phyloP scores from a whole-genome alignment of 2,329 filamentous ascomycete genomes.

The Lasiodiplodia sp. region DNA sequence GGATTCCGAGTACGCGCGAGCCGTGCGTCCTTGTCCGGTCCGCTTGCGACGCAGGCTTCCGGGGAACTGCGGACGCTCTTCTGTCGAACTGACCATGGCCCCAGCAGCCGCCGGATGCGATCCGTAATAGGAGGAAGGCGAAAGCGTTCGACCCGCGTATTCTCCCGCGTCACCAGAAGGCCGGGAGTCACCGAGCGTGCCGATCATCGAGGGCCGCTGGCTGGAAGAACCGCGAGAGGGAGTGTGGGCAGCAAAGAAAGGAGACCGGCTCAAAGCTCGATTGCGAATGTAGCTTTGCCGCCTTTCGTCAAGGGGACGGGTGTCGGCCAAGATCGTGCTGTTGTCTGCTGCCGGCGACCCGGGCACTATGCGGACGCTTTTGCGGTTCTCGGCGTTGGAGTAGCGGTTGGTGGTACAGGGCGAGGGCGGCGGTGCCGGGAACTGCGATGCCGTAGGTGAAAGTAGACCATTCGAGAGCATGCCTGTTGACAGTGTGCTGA shows the following conservation, averaged over 20 bases:
- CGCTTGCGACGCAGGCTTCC: slow-evolving; percentile 28
- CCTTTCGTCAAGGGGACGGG: slow-evolving; percentile 49
- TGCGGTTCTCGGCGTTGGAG: slow-evolving; percentile 41
- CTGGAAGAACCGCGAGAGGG: slow-evolving; percentile 41
- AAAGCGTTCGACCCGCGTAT: not conserved
- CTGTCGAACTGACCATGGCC: not conserved
- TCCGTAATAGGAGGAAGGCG: not conserved
- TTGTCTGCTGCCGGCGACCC: slow-evolving; percentile 43
- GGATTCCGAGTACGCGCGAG: slow-evolving; percentile 20
- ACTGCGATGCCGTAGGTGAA: slow-evolving; percentile 48
- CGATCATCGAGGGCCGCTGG: slow-evolving; percentile 26
- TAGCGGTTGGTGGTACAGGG: slow-evolving; percentile 37
- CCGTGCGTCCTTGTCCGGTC: slow-evolving; percentile 9
- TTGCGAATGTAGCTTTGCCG: slow-evolving; percentile 53
- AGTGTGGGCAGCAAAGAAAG: slow-evolving; percentile 49
- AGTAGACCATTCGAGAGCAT: slow-evolving; percentile 36
- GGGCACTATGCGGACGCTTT: slow-evolving; percentile 46
- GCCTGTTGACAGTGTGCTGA: slow-evolving; percentile 49
- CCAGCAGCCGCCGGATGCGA: slow-evolving; percentile 8
- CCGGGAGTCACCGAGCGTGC: slow-evolving; percentile 12
- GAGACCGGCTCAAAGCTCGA: slow-evolving; percentile 47
- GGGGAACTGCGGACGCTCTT: slow-evolving; percentile 3
- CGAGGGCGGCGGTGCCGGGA: slow-evolving; percentile 42
- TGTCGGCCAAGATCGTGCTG: slow-evolving; percentile 40
- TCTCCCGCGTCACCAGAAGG: not conserved